Percentiles rank a stretch among this genome's conserved stretches.
phyloP scores from a whole-genome alignment of 2,329 filamentous ascomycete genomes.

The Cyphellophora attinorum region DNA sequence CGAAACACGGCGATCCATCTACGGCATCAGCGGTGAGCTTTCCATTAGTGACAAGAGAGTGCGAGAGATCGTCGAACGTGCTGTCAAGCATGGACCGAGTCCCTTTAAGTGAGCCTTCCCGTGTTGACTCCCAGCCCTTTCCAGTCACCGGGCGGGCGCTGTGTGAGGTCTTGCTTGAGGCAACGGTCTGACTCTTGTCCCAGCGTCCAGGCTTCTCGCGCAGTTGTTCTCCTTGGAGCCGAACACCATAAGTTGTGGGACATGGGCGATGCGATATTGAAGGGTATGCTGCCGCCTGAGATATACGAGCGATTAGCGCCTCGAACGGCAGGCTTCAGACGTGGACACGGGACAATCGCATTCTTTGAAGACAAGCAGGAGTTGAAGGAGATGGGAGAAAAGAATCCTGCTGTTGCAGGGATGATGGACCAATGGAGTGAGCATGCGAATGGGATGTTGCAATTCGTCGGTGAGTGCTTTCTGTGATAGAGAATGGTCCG shows the following conservation, averaged over 20 bases:
- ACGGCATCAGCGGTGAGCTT: constrained; percentile 10
- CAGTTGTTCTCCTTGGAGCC: constrained; percentile 66
- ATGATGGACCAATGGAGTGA: constrained; percentile 68
- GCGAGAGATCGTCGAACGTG: constrained; percentile 11
- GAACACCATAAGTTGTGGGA: constrained; percentile 82
- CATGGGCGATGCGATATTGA: constrained; percentile 10
- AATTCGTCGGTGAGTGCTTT: constrained; percentile 23
- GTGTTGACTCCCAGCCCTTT: too few relatives aligned
- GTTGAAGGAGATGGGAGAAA: constrained; percentile 48
- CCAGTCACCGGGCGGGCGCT: too few relatives aligned
- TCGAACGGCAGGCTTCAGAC: constrained; percentile 24
- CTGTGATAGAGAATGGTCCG: too few relatives aligned
- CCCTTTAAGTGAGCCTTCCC: too few relatives aligned
- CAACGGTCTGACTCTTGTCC: too few relatives aligned
- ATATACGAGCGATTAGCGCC: constrained; percentile 6
- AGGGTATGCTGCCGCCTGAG: constrained; percentile 9
- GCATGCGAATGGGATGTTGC: constrained; percentile 69
- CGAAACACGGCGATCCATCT: constrained; percentile 13
- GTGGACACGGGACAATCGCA: constrained; percentile 67
- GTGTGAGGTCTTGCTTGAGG: too few relatives aligned
- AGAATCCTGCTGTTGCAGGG: constrained; percentile 58
- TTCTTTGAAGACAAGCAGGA: constrained; percentile 74
- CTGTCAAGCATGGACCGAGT: constrained; percentile 41
- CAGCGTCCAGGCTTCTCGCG: constrained; percentile 70
- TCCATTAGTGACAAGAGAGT: constrained; percentile 13